These are phyloP conservation scores for Penicillium turbatum DNA, from an alignment of 495 filamentous ascomycete species.

Conservation along the genomic window DNA sequence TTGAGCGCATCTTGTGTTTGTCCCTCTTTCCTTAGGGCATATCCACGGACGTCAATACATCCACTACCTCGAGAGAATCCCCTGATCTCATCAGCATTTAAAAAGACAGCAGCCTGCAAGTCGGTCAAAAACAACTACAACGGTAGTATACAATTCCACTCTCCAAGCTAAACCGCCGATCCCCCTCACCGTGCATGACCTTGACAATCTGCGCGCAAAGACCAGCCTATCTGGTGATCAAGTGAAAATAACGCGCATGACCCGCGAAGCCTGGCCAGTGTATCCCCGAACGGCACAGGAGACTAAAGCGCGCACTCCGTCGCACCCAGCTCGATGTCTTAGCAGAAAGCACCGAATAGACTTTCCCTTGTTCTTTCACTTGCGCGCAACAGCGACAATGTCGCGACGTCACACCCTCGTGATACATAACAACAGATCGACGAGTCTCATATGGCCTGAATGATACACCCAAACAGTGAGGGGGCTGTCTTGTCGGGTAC, in stretches of 20 bases:
- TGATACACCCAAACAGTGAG: neutral
- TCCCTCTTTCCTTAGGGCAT: no score
- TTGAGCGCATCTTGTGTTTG: neutral
- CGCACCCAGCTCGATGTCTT: neutral
- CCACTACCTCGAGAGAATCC: no score
- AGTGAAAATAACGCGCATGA: constrained; percentile 19
- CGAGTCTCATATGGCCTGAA: neutral
- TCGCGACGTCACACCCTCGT: constrained; percentile 14
- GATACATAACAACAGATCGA: constrained; percentile 20
- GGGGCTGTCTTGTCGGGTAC: neutral
- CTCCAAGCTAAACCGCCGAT: neutral
- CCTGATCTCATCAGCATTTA: no score
- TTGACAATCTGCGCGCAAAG: constrained; percentile 1
- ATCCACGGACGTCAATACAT: no score
- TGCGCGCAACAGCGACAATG: neutral
- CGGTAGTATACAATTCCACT: neutral
- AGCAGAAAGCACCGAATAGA: neutral
- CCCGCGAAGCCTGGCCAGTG: constrained; percentile 7
- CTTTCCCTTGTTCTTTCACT: neutral
- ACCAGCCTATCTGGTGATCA: constrained; percentile 21
- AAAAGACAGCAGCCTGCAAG: neutral
- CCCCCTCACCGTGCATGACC: constrained; percentile 14
- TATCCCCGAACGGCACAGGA: constrained; percentile 1
- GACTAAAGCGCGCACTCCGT: neutral
- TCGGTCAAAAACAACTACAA: neutral